Conservation (phyloP, 257 asterid genomes). For the Scutellaria minor region DNA sequence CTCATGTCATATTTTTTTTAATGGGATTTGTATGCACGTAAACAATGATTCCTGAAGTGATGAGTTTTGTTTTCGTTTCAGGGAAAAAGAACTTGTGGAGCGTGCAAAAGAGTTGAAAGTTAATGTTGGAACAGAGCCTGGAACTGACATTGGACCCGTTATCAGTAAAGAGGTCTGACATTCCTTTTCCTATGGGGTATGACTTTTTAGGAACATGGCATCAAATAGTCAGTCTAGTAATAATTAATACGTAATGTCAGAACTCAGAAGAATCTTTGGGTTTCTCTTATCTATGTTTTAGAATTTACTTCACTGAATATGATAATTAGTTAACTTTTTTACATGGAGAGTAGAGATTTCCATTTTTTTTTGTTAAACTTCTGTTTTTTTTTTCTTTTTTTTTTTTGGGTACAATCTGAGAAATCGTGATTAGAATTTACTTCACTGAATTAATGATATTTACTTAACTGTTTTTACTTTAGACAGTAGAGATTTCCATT, state of each 20-base stretch:
- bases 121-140: conserved; percentile 55
- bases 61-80: conserved; percentile 16
- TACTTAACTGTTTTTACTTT: background rate
- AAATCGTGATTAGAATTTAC: background rate
- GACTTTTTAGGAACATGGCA: conserved; percentile 2
- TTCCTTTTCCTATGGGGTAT: conserved; percentile 3
- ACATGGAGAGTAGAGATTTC: background rate
- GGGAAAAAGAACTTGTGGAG: conserved; percentile 50
- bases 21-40: background rate
- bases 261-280: background rate
- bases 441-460: background rate
- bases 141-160: conserved; percentile 53
- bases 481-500: background rate
- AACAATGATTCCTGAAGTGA: background rate
- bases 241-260: background rate
- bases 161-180: conserved; percentile 49
- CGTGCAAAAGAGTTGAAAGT: conserved; percentile 49
- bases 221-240: background rate
- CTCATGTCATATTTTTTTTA: background rate
- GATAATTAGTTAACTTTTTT: too few relatives aligned
- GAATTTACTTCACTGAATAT: background rate
- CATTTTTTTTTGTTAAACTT: background rate
- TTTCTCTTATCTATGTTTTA: background rate
- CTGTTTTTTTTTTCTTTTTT: too few relatives aligned
- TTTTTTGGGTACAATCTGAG: conserved; percentile 4